These are phyloP conservation scores for Xylaria telfairii DNA, from an alignment of 495 filamentous ascomycete species.

Conservation along the genomic window DNA sequence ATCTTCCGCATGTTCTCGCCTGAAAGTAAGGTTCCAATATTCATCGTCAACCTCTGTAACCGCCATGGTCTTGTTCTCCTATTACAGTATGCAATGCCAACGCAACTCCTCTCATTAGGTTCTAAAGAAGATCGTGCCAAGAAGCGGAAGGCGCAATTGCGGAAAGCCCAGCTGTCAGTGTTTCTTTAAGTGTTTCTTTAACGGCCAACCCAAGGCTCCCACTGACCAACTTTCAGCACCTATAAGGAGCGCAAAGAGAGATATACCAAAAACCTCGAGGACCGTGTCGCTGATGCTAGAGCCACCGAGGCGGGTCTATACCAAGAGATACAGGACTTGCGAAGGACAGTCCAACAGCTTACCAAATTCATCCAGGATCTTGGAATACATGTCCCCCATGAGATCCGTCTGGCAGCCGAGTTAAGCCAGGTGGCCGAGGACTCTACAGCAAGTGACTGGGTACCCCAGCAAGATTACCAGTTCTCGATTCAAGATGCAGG, in stretches of 20 bases:
- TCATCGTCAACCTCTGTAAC: background rate
- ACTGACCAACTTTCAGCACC: constrained; percentile 31
- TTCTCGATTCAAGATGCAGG: background rate
- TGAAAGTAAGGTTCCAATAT: constrained; percentile 20
- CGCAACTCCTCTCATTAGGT: background rate
- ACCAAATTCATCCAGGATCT: constrained; percentile 11
- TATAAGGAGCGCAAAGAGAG: constrained; percentile 50
- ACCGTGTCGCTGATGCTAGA: constrained; percentile 42
- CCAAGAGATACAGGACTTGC: constrained; percentile 34
- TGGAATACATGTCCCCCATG: constrained; percentile 18
- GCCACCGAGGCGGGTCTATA: constrained; percentile 39
- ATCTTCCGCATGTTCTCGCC: constrained; percentile 34
- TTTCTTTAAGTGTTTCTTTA: background rate
- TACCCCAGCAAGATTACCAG: constrained; percentile 8
- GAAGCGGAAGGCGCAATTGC: constrained; percentile 38
- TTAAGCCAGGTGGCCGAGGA: background rate
- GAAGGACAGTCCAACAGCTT: constrained; percentile 29
- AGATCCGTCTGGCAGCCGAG: background rate
- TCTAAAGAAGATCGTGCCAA: constrained; percentile 25
- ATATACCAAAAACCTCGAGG: constrained; percentile 48
- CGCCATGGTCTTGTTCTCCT: no score
- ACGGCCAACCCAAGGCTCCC: background rate
- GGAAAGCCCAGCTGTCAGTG: constrained; percentile 35
- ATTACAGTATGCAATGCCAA: background rate
- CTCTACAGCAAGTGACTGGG: background rate